phyloP scores from a whole-genome alignment of 352 stramenopile species.

The Pythium volutum region DNA sequence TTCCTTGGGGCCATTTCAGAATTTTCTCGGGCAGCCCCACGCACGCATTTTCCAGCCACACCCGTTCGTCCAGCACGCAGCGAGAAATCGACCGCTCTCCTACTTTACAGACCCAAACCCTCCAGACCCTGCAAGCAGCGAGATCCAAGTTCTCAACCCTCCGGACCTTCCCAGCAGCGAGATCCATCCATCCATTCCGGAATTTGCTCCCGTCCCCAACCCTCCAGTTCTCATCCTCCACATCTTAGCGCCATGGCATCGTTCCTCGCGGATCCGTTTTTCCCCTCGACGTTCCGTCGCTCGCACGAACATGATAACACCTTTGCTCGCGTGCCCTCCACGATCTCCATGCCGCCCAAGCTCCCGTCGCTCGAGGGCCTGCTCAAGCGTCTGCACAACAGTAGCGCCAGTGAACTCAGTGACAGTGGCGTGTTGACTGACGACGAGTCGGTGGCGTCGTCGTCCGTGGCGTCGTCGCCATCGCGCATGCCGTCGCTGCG shows the following conservation, averaged over 20 bases:
- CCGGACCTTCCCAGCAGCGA: background rate
- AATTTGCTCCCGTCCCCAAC: background rate
- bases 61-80: background rate
- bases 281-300: conserved; percentile 9
- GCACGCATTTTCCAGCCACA: conserved; percentile 1
- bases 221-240: background rate
- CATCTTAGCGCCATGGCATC: background rate
- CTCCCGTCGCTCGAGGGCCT: conserved; percentile 62
- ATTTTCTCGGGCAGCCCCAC: conserved; percentile 21
- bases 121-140: background rate
- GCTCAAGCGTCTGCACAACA: conserved; percentile 61
- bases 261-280: conserved; percentile 14
- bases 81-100: background rate
- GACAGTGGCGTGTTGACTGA: conserved; percentile 19
- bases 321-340: background rate
- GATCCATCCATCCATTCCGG: background rate
- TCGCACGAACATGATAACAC: background rate
- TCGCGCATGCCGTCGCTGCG: conserved; percentile 43
- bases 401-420: background rate
- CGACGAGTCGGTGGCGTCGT: conserved; percentile 19
- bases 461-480: conserved; percentile 4
- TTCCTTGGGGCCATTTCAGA: conserved; percentile 23
- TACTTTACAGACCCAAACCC: background rate
- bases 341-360: conserved; percentile 28
- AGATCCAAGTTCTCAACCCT: background rate